A percentile compares a stretch with the other conserved stretches of the same genome.
Conservation (phyloP, 805 yeast genomes). For the Blastobotrys muscicola region DNA sequence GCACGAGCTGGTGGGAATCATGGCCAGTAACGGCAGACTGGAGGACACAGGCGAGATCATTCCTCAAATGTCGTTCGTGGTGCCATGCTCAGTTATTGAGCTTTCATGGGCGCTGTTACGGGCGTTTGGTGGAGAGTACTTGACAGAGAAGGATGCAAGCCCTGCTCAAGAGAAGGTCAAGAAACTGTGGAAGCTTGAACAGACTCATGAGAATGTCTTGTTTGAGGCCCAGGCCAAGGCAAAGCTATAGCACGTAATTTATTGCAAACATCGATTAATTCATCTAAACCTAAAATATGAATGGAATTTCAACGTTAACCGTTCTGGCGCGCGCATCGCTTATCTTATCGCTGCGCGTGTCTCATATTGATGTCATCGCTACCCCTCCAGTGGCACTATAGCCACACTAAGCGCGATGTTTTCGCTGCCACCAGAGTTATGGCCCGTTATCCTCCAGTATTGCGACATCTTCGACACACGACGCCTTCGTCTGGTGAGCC, state of each 20-base stretch:
- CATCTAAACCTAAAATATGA: no score
- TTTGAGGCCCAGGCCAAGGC: not conserved
- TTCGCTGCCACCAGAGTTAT: no score
- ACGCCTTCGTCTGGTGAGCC: no score
- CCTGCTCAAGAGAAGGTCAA: not conserved
- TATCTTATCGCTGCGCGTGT: no score
- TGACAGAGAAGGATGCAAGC: not conserved
- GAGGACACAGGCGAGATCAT: constrained; percentile 25
- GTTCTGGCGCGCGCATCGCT: no score
- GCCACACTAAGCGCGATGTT: no score
- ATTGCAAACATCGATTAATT: no score
- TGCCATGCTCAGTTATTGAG: constrained; percentile 22
- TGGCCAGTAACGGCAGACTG: constrained; percentile 30
- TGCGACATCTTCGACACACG: no score
- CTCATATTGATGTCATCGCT: no score
- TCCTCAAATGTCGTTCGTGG: constrained; percentile 29
- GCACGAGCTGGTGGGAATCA: constrained; percentile 26
- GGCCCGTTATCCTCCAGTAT: no score
- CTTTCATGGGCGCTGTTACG: constrained; percentile 15
- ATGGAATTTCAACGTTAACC: no score
- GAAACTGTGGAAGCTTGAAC: constrained; percentile 4
- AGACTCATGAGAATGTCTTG: constrained; percentile 1
- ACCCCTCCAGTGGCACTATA: no score
- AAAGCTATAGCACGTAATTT: not conserved
- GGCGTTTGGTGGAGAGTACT: not conserved